Conservation (phyloP, 2,329 filamentous ascomycete genomes). For the Xylaria hypoxylon region DNA sequence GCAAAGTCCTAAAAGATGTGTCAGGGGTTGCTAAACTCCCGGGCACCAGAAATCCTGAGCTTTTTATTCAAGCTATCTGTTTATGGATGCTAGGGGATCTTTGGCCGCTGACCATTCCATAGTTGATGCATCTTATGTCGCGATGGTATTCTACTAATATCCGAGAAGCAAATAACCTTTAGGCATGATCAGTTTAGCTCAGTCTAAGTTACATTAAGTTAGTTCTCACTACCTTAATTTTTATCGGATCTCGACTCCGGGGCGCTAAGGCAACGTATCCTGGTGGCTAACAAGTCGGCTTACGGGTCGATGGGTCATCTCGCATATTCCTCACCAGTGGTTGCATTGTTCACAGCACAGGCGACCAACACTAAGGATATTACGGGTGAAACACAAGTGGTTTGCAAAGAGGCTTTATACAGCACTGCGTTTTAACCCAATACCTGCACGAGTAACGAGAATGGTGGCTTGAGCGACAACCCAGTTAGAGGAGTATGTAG, state of each 20-base stretch:
- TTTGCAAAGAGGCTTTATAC: background rate
- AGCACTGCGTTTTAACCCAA: background rate
- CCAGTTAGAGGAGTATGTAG: slow-evolving; percentile 3
- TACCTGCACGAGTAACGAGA: background rate
- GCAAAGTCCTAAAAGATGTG: background rate
- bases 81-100: background rate
- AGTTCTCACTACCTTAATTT: no score
- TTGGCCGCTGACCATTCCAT: background rate
- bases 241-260: background rate
- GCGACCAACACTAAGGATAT: background rate
- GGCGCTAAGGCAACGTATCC: background rate
- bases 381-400: background rate
- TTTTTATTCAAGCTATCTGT: background rate
- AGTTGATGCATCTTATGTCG: background rate
- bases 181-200: background rate
- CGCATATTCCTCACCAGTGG: background rate
- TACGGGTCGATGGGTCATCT: background rate
- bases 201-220: background rate
- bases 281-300: slow-evolving; percentile 12
- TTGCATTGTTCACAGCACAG: background rate
- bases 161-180: background rate
- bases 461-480: background rate
- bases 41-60: background rate
- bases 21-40: background rate
- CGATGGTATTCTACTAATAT: background rate